phyloP scores from a whole-genome alignment of 352 stramenopile genomes.

The Globisporangium recalcitrans region DNA sequence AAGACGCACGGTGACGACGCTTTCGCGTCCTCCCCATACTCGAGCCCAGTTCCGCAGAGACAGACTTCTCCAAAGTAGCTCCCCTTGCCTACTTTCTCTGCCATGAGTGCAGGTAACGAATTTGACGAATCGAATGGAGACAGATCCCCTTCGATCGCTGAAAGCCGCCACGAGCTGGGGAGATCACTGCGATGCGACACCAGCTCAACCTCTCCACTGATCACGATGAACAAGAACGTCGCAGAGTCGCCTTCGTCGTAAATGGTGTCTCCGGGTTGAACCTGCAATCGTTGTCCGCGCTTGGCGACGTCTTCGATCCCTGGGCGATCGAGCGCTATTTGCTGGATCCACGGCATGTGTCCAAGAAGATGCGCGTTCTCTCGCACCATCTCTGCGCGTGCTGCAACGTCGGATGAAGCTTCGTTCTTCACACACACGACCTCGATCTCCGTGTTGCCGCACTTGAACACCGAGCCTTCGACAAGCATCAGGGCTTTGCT shows the following conservation, averaged over 20 bases:
- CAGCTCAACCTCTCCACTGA: constrained; percentile 47
- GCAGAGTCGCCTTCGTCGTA: constrained; percentile 59
- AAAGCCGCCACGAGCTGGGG: constrained; percentile 15
- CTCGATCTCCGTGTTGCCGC: constrained; percentile 53
- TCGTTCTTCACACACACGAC: constrained; percentile 53
- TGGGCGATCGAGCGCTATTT: constrained; percentile 42
- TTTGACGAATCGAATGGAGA: not conserved
- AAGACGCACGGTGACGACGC: constrained; percentile 30
- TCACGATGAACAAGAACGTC: constrained; percentile 62
- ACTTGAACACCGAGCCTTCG: constrained; percentile 61
- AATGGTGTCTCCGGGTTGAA: constrained; percentile 39
- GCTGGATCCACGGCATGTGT: constrained; percentile 54
- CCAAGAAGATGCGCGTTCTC: constrained; percentile 40
- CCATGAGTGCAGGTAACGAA: constrained; percentile 3
- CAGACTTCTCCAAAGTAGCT: constrained; percentile 66
- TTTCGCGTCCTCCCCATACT: constrained; percentile 51
- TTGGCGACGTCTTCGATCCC: constrained; percentile 45
- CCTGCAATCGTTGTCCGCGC: constrained; percentile 34
- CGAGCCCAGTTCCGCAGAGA: constrained; percentile 24
- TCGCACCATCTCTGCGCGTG: constrained; percentile 29
- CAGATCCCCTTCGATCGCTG: constrained; percentile 11
- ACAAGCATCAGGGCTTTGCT: constrained; percentile 71
- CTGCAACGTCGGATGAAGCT: constrained; percentile 8
- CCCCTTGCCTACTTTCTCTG: constrained; percentile 33
- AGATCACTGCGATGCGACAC: constrained; percentile 2